phyloP scores from a whole-genome alignment of 345 rosid genomes.

The Euphorbia lathyris region DNA sequence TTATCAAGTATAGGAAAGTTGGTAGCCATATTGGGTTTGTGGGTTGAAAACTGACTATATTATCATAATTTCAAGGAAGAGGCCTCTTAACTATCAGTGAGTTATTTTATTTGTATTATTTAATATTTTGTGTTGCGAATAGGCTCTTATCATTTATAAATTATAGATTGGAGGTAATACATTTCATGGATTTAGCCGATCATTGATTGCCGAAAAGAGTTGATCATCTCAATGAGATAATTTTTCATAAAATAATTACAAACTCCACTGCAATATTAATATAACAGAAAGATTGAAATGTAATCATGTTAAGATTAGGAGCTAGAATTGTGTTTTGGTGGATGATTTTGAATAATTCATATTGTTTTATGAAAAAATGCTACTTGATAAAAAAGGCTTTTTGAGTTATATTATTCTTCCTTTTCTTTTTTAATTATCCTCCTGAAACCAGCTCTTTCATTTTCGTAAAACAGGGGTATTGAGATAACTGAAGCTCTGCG shows the following conservation, averaged over 20 bases:
- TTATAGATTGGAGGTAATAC: neutral
- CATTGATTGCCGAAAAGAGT: neutral
- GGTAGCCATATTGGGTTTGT: neutral
- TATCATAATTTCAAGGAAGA: neutral
- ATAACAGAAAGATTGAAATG: neutral
- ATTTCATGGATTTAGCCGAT: neutral
- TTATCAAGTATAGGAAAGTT: neutral
- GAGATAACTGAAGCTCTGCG: slow-evolving; percentile 83
- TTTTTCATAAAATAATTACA: neutral
- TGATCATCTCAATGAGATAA: neutral
- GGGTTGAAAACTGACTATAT: neutral
- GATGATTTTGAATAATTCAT: neutral
- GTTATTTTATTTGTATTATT: neutral
- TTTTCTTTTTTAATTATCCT: neutral
- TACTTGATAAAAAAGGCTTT: neutral
- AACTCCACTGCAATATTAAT: neutral
- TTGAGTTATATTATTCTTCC: neutral
- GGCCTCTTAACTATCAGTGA: neutral
- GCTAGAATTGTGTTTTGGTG: slow-evolving; percentile 1
- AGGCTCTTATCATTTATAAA: neutral
- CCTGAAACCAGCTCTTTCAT: slow-evolving; percentile 5
- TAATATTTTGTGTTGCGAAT: neutral
- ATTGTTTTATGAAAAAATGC: neutral
- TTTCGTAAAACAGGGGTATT: slow-evolving; percentile 48
- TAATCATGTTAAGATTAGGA: neutral